Percentiles rank a stretch among this genome's conserved stretches.
Evolutionary conservation across 2,329 filamentous ascomycete genomes (phyloP).

Genomic region (Stachybotrys chartarum): DNA sequence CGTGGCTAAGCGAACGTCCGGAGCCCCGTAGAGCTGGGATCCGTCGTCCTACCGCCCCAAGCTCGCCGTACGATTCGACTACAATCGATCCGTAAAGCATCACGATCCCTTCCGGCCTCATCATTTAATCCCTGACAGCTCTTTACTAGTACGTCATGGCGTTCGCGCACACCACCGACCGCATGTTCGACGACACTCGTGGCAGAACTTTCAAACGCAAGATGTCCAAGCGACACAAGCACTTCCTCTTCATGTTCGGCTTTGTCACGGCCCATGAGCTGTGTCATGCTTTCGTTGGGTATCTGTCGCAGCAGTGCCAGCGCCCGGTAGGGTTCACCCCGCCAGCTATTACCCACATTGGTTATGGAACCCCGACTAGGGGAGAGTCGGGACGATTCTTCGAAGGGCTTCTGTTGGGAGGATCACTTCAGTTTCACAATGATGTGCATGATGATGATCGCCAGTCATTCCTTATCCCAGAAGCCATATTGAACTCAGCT

Average conservation of each 20-base stretch:
- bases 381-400: slow-evolving; percentile 6
- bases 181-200: not conserved
- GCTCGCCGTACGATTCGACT: not conserved
- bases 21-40: not conserved
- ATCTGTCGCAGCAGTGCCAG: slow-evolving; percentile 1
- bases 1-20: not conserved
- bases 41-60: not conserved
- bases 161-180: not conserved
- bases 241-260: slow-evolving; percentile 5
- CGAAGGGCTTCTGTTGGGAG: slow-evolving; percentile 5
- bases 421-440: slow-evolving; percentile 5
- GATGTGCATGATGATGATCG: slow-evolving; percentile 2
- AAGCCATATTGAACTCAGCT: not conserved
- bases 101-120: not conserved
- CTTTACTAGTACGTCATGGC: not conserved
- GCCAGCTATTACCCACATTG: slow-evolving; percentile 1
- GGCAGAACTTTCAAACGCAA: not conserved
- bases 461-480: not conserved
- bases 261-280: slow-evolving; percentile 4
- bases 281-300: slow-evolving; percentile 5
- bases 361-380: not conserved
- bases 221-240: not conserved
- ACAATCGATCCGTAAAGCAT: not conserved
- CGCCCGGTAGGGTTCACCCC: not conserved
- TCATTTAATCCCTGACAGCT: not conserved